Conservation (phyloP, 2,329 filamentous ascomycete species). For the Calonectria naviculata region DNA sequence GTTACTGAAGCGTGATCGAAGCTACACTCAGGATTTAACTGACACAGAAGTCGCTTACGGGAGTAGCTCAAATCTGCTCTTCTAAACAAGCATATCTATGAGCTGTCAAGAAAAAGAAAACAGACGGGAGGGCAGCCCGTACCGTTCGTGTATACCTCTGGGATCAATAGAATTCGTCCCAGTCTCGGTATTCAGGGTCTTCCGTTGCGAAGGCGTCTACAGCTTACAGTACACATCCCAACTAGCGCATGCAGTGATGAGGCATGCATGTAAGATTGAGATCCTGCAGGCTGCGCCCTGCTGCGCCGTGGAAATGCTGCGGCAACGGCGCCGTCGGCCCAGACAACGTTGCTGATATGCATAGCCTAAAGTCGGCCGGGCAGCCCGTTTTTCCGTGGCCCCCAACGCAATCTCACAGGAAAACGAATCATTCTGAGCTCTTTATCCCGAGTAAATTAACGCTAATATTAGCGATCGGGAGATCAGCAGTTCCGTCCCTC, state of each 20-base stretch:
- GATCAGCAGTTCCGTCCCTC: too few relatives aligned
- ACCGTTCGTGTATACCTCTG: too few relatives aligned
- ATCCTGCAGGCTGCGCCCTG: constrained; percentile 8
- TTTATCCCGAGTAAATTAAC: background rate
- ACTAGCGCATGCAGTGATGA: constrained; percentile 6
- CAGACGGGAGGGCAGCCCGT: too few relatives aligned
- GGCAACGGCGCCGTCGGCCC: constrained; percentile 26
- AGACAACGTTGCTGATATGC: constrained; percentile 11
- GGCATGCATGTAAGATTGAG: constrained; percentile 17
- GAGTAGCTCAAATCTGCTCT: too few relatives aligned
- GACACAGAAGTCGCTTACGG: too few relatives aligned
- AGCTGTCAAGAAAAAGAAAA: too few relatives aligned
- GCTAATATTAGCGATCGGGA: background rate
- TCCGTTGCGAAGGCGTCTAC: background rate
- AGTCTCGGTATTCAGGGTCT: background rate
- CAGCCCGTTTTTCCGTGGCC: background rate
- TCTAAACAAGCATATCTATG: too few relatives aligned
- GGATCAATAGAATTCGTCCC: background rate
- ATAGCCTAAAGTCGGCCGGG: constrained; percentile 17
- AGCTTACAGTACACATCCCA: background rate
- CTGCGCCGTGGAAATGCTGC: constrained; percentile 13
- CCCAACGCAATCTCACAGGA: background rate
- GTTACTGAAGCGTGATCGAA: background rate
- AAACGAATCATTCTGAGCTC: background rate
- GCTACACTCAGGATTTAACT: background rate